These are phyloP conservation scores for Chlamydomonas reinhardtii DNA, from an alignment of 163 green algal species.

Conservation along the genomic window DNA sequence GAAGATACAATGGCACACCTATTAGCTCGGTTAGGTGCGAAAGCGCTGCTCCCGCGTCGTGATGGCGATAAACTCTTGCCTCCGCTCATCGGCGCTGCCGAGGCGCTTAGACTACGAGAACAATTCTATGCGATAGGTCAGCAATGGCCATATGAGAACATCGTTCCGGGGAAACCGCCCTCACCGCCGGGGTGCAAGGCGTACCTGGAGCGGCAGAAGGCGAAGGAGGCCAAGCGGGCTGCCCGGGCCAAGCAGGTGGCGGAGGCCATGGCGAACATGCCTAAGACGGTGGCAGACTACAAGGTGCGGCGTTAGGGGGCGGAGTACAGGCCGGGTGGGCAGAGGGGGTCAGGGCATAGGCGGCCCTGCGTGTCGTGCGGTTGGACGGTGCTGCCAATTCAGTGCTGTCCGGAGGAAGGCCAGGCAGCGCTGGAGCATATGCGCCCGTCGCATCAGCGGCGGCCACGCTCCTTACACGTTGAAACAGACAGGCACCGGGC, in stretches of 20 bases:
- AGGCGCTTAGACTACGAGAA: slow-evolving; percentile 23
- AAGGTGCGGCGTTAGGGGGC: not conserved
- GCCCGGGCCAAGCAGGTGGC: slow-evolving; percentile 24
- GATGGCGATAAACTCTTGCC: slow-evolving; percentile 23
- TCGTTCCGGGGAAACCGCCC: slow-evolving; percentile 13
- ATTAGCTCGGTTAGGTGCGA: slow-evolving; percentile 2
- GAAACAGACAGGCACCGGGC: too few species aligned
- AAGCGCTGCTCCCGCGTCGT: slow-evolving; percentile 10
- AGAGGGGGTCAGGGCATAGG: too few species aligned
- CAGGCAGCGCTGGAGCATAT: too few species aligned
- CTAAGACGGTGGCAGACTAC: slow-evolving; percentile 35
- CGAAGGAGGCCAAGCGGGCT: slow-evolving; percentile 18
- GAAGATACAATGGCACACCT: slow-evolving; percentile 45
- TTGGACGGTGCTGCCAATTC: too few species aligned
- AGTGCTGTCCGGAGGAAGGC: too few species aligned
- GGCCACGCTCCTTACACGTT: too few species aligned
- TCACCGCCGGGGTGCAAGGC: slow-evolving; percentile 4
- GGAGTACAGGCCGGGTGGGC: too few species aligned
- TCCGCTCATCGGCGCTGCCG: not conserved
- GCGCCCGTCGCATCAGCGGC: too few species aligned
- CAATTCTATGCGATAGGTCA: slow-evolving; percentile 26
- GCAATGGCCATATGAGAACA: slow-evolving; percentile 12
- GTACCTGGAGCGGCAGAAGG: slow-evolving; percentile 1
- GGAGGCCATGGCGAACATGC: slow-evolving; percentile 23
- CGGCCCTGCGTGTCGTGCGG: too few species aligned